phyloP scores from a whole-genome alignment of 2,329 filamentous ascomycete genomes.

The Pestalotiopsis sp. region DNA sequence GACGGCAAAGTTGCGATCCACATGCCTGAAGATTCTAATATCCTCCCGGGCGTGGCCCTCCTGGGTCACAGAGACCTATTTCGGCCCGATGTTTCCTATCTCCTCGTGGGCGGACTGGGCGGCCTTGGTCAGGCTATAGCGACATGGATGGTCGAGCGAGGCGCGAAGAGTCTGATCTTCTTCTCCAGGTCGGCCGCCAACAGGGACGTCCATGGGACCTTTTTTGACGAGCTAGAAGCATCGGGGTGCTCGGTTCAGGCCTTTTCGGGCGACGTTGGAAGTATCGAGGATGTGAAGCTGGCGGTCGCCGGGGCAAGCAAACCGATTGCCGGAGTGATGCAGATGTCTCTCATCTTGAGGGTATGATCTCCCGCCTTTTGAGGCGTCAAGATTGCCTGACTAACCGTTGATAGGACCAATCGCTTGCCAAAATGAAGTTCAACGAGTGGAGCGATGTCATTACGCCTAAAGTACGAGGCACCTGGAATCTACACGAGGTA shows the following conservation, averaged over 20 bases:
- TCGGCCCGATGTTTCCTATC: constrained; percentile 17
- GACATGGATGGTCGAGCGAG: constrained; percentile 21
- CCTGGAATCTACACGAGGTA: constrained; percentile 28
- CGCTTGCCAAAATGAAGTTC: constrained; percentile 21
- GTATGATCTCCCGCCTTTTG: constrained; percentile 17
- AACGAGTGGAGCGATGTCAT: constrained; percentile 22
- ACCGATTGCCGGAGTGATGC: constrained; percentile 15
- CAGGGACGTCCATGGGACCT: constrained; percentile 9
- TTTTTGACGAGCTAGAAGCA: constrained; percentile 15
- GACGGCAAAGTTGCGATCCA: constrained; percentile 36
- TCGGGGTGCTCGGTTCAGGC: constrained; percentile 12
- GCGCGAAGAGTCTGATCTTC: constrained; percentile 20
- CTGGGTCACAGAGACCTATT: constrained; percentile 7
- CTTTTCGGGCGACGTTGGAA: neutral
- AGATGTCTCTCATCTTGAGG: constrained; percentile 11
- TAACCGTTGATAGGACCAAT: constrained; percentile 25
- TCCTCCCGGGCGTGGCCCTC: neutral
- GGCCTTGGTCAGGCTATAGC: constrained; percentile 21
- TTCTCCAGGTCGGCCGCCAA: constrained; percentile 18
- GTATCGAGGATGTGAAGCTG: constrained; percentile 23
- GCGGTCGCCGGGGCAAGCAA: constrained; percentile 31
- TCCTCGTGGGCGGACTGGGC: constrained; percentile 23
- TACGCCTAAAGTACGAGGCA: constrained; percentile 29
- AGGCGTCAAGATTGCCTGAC: neutral
- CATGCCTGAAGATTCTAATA: neutral